Evolutionary conservation across 768 basidiomycete species (phyloP).

Genomic region (Lactarius quietus): DNA sequence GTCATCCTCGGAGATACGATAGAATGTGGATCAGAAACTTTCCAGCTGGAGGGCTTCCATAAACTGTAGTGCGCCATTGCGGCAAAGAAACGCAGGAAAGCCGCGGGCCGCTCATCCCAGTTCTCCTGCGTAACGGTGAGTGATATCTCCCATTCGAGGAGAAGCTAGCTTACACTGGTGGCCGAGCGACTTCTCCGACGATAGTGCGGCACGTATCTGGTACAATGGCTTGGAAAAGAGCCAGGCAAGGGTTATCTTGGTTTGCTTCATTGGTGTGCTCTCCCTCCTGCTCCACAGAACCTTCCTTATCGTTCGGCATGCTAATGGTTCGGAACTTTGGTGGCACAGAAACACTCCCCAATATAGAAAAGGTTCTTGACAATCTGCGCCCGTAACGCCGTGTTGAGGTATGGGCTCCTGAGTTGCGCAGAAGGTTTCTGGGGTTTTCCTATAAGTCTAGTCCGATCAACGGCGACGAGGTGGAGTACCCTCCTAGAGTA

Average conservation of each 20-base stretch:
- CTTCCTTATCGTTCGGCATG: too few species aligned
- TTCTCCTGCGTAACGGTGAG: too few species aligned
- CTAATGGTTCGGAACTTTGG: too few species aligned
- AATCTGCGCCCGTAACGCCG: too few species aligned
- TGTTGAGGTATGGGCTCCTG: conserved; percentile 75
- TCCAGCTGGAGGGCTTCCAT: conserved; percentile 60
- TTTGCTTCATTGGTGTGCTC: conserved; percentile 10
- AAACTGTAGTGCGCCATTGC: conserved; percentile 77
- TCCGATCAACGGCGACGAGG: conserved; percentile 32
- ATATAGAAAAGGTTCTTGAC: too few species aligned
- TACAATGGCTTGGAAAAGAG: too few species aligned
- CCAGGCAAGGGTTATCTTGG: conserved; percentile 68
- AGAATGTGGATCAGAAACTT: conserved; percentile 79
- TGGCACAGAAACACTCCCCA: too few species aligned
- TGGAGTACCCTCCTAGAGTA: conserved; percentile 27
- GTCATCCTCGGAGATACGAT: conserved; percentile 83
- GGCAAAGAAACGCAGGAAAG: conserved; percentile 89
- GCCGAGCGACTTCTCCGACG: too few species aligned
- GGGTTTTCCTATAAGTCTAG: conserved; percentile 60
- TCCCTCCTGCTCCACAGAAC: conserved; percentile 17
- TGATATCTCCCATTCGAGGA: too few species aligned
- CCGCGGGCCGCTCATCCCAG: conserved; percentile 80
- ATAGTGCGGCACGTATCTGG: too few species aligned
- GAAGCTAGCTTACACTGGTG: too few species aligned
- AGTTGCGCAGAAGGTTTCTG: conserved; percentile 73